Evolutionary conservation across 2,329 filamentous ascomycete genomes (phyloP).

Genomic region (Fonsecaea pedrosoi): DNA sequence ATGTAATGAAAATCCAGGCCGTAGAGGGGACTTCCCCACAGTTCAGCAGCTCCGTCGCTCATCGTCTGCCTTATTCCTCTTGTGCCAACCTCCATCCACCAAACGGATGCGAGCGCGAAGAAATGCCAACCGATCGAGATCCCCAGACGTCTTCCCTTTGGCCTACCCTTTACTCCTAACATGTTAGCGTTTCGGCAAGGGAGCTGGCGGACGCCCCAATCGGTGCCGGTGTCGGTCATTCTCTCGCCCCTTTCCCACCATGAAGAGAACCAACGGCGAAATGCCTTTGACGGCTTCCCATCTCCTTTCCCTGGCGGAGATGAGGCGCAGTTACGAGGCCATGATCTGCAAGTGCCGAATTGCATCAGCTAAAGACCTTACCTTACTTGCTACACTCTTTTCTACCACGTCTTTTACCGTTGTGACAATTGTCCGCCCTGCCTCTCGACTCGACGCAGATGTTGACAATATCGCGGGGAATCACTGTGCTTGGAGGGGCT

Average conservation of each 20-base stretch:
- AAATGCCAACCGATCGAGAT: slow-evolving; percentile 1
- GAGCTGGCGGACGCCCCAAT: neutral
- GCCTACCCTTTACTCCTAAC: slow-evolving; percentile 3
- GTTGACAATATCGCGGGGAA: neutral
- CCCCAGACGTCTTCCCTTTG: neutral
- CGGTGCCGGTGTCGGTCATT: neutral
- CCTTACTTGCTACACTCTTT: neutral
- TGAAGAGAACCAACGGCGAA: slow-evolving; percentile 10
- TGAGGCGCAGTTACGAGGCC: neutral
- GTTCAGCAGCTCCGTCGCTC: neutral
- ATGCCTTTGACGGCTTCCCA: slow-evolving; percentile 4
- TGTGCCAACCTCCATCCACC: neutral
- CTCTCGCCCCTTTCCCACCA: neutral
- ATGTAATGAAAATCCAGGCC: neutral
- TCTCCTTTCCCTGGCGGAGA: neutral
- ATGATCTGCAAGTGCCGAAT: neutral
- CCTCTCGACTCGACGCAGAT: neutral
- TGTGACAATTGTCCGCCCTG: neutral
- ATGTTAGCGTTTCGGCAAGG: neutral
- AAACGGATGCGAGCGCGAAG: neutral
- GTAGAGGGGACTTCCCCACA: neutral
- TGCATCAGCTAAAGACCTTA: neutral
- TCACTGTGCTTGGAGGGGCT: neutral
- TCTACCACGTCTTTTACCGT: neutral
- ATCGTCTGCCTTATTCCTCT: neutral